These are phyloP conservation scores for Achaetomium macrosporum DNA, from an alignment of 2,329 filamentous ascomycete species.

Conservation along the genomic window DNA sequence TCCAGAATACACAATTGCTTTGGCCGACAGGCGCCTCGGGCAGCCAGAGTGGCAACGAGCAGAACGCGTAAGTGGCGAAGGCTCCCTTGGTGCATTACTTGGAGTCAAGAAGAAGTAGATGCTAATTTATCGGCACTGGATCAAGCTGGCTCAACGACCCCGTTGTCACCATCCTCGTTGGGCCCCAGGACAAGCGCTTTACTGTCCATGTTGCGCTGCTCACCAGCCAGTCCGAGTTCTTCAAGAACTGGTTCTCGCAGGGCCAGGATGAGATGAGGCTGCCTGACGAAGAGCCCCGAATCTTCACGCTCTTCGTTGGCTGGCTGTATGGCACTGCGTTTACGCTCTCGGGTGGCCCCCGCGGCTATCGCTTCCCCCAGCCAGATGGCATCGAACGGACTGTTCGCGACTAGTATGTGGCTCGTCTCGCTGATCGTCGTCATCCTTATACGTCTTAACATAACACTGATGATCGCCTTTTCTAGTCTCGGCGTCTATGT, in stretches of 20 bases:
- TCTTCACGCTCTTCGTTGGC: conserved; percentile 21
- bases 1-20: not conserved
- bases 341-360: conserved; percentile 11
- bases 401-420: conserved; percentile 23
- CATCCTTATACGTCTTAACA: not conserved
- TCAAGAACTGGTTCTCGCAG: conserved; percentile 10
- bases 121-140: not conserved
- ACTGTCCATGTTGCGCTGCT: conserved; percentile 24
- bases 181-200: conserved; percentile 15
- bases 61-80: no score
- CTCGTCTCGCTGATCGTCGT: not conserved
- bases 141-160: conserved; percentile 21
- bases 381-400: conserved; percentile 13
- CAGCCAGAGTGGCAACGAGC: not conserved
- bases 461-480: not conserved
- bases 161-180: conserved; percentile 20
- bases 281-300: conserved; percentile 17
- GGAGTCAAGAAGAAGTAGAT: not conserved
- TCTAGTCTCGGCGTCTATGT: conserved; percentile 24
- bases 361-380: conserved; percentile 15
- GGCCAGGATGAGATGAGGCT: conserved; percentile 18
- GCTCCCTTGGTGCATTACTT: not conserved
- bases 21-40: not conserved
- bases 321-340: conserved; percentile 26
- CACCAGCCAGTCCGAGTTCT: conserved; percentile 20